Percentiles rank a stretch among this genome's conserved stretches.
These are phyloP conservation scores for Psilocybe mexicana DNA, from an alignment of 1,284 basidiomycete genomes.

Conservation along the genomic window DNA sequence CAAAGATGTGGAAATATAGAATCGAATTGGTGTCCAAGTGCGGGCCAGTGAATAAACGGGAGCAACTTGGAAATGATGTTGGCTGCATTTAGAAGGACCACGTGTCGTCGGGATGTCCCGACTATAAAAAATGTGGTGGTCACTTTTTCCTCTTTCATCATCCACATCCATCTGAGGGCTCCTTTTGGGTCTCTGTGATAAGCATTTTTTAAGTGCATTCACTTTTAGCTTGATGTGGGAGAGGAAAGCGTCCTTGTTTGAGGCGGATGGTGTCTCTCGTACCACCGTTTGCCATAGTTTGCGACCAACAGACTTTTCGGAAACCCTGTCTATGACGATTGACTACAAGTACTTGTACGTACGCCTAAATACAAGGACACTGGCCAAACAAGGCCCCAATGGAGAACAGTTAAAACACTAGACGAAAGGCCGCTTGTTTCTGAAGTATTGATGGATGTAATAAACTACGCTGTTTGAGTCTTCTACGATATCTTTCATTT, in stretches of 20 bases:
- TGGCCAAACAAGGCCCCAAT: background rate
- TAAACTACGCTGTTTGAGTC: conserved; percentile 35
- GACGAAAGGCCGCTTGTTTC: background rate
- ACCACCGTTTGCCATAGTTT: conserved; percentile 72
- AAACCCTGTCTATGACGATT: background rate
- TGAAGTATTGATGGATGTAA: conserved; percentile 13
- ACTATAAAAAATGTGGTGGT: background rate
- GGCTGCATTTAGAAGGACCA: conserved; percentile 18
- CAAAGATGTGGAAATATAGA: conserved; percentile 4
- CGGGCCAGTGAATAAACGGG: background rate
- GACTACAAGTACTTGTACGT: too few species aligned
- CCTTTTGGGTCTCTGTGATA: conserved; percentile 7
- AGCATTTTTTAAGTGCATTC: conserved; percentile 13
- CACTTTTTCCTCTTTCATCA: conserved; percentile 13
- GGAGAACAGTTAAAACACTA: conserved; percentile 4
- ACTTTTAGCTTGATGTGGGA: conserved; percentile 21
- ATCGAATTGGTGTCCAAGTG: background rate
- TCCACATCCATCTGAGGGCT: conserved; percentile 18
- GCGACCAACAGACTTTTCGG: conserved; percentile 48
- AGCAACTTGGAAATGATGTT: background rate
- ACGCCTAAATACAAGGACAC: background rate
- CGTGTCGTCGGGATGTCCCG: conserved; percentile 14
- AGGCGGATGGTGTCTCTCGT: conserved; percentile 54
- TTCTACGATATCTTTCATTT: conserved; percentile 54
- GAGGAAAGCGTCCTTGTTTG: conserved; percentile 63